These are phyloP conservation scores for Neoascochyta sp. DNA, from an alignment of 2,329 filamentous ascomycete species.

Conservation along the genomic window DNA sequence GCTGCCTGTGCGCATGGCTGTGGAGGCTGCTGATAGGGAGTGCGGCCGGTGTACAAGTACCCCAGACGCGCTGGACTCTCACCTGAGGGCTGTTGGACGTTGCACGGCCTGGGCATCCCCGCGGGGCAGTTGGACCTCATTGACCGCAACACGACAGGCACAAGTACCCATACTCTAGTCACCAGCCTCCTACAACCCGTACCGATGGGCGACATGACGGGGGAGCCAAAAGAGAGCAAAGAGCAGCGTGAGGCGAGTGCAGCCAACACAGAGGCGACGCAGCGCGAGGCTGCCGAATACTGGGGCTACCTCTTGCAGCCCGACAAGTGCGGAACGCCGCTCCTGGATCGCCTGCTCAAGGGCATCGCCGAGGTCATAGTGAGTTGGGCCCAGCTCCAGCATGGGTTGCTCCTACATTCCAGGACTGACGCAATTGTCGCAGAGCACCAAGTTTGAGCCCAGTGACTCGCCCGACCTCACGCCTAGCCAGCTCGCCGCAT, in stretches of 20 bases:
- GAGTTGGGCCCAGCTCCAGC: too few species aligned
- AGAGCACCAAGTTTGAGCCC: conserved; percentile 44
- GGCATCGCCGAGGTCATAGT: conserved; percentile 49
- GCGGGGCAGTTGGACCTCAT: conserved; percentile 16
- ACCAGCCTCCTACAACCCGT: conserved; percentile 2
- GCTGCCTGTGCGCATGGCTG: conserved; percentile 17
- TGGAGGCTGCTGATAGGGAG: conserved; percentile 11
- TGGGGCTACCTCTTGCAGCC: conserved; percentile 51
- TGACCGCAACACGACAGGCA: conserved; percentile 16
- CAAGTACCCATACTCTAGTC: conserved; percentile 8
- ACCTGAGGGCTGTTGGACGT: conserved; percentile 5
- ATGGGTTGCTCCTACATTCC: too few species aligned
- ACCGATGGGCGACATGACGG: conserved; percentile 23
- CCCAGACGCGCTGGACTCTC: too few species aligned
- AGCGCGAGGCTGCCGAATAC: conserved; percentile 46
- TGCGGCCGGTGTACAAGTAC: too few species aligned
- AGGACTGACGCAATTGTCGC: conserved; percentile 12
- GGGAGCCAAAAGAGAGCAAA: conserved; percentile 21
- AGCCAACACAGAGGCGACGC: conserved; percentile 25
- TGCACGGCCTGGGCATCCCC: conserved; percentile 9
- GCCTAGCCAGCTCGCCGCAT: conserved; percentile 48
- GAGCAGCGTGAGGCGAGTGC: conserved; percentile 16
- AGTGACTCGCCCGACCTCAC: conserved; percentile 47
- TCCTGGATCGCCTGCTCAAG: conserved; percentile 45
- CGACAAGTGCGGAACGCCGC: conserved; percentile 50